Base-by-base conservation (phyloP, 805 yeast genomes). In the Saturnispora saitoi region DNA sequence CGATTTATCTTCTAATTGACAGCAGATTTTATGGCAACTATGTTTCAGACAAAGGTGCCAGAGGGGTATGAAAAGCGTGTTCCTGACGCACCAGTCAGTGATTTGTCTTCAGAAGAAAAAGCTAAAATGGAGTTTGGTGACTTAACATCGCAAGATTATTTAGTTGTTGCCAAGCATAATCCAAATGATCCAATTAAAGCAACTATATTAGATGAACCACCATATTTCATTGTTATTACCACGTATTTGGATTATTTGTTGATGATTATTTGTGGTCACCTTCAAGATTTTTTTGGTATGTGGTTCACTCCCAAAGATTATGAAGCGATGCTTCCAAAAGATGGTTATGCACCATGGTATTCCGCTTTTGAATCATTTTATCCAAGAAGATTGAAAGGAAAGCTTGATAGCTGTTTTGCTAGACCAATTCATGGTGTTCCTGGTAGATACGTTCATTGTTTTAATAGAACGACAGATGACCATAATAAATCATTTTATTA, bases 401-500 rank as follows among this genome's bases (percentile, higher is more conserved):
- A 96, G 67, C 78, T 93, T 51, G 95, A 86, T 63, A 98, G 91
- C 68, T 88, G 96, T 66, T 93, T 93, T 65, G 87, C 95, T 2
- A 80, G 96, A 63, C 96, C 96, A 39, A 87, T 95, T n/a, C 84
- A 86, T 51, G 98, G 97, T 45, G 98, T 91, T 19, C 98, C 99
- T 1, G 99, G 99, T 26, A 80, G 99, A 64, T 83, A 73, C 60
- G 81, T 91, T 58, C 77, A 81, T 50, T 83, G 95, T 58, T 81
- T 83, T 58, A 90, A 88, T 58, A 79, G 99, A 58, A 68, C 71
- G 30, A 75, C 89, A n/a, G 72, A 74, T 42, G 83, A 83, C 56
- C 76, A 77, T 58, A 80, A 80, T 61, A 72, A 73, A 36, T 73
- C 78, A 48, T 87, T 83, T 62, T 73, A 79, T 31, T 86, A 84